Evolutionary conservation across 257 asterid species (phyloP), one percentile per base, ranked within the genome.

Genomic region (Nicotiana undulata): DNA sequence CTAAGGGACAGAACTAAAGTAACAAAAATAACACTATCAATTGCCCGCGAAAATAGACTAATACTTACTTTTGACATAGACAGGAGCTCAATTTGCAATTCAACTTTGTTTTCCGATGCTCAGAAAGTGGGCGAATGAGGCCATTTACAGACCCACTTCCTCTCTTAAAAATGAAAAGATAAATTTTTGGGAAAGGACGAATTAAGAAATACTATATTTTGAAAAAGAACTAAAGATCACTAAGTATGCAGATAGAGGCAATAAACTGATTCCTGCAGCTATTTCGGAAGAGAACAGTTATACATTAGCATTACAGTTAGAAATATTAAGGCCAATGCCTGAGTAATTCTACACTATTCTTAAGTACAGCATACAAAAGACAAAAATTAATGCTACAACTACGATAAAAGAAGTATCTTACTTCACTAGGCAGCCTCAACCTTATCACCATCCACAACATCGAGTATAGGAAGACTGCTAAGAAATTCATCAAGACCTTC

Each of bases 401-500:
- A 88, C 90, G 87, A 76, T 82, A 79, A 59, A 80, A 63, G 78
- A 76, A 85, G 76, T 65, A 67, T 80, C 58, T 86, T 83, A 77
- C 82, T 83, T 87, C 72, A 81, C 89, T 85, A 96, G 16, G 94
- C 87, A 51, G 94, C 95, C 93, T 94, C 93, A 59, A 88, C 96
- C 93, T 90, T 96, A 44, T 91, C 98, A 26, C 91, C 97, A 18
- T 92, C 94, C 56, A 88, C 98, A 80, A 81, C 96, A 78, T 85
- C 88, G 77, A 93, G 93, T 81, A 92, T 93, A 5, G 99, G 99
- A 86, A 91, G 94, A 84, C 94, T 90, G 91, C 90, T 93, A 11
- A 93, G 89, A 84, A 90, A 95, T 60, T 95, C 99, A 86, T 95
- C 98, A 77, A 95, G 97, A 17, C 99, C 99, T 86, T 95, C 99